Evolutionary conservation across 1,284 basidiomycete species (phyloP).

Genomic region (Jaminaea rosea): DNA sequence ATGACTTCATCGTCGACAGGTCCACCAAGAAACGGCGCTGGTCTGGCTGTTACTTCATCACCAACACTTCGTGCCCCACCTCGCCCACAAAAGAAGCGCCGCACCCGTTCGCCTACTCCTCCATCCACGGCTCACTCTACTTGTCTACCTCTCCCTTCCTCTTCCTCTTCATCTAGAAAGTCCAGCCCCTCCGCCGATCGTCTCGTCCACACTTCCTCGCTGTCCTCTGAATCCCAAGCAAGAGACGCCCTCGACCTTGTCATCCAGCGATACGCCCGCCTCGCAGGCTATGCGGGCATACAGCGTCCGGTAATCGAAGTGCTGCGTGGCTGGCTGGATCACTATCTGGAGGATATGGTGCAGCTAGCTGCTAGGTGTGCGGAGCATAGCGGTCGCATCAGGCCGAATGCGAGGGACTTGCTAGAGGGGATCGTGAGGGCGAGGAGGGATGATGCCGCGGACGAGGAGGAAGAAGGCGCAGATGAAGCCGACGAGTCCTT

Average conservation of each 20-base stretch:
- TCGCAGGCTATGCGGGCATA: neutral
- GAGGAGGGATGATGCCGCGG: neutral
- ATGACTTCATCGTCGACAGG: neutral
- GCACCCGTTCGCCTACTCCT: neutral
- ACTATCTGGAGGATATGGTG: neutral
- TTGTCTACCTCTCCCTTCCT: neutral
- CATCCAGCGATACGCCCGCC: neutral
- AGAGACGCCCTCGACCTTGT: neutral
- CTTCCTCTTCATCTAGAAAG: neutral
- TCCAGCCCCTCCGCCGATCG: no score
- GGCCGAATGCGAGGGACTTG: neutral
- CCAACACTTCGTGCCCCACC: neutral
- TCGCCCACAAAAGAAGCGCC: neutral
- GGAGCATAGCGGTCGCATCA: neutral
- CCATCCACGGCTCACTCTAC: neutral
- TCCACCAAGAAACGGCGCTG: neutral
- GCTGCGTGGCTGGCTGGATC: neutral
- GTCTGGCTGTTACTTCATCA: neutral
- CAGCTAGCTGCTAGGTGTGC: neutral
- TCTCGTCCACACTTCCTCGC: neutral
- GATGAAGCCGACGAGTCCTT: neutral
- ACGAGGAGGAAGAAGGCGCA: neutral
- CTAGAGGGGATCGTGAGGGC: neutral
- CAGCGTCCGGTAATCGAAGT: neutral
- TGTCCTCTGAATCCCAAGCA: neutral